A percentile compares a stretch with the other conserved stretches of the same genome.
Conservation (phyloP, 2,329 filamentous ascomycete species). For the Aurifilum marmelostoma region DNA sequence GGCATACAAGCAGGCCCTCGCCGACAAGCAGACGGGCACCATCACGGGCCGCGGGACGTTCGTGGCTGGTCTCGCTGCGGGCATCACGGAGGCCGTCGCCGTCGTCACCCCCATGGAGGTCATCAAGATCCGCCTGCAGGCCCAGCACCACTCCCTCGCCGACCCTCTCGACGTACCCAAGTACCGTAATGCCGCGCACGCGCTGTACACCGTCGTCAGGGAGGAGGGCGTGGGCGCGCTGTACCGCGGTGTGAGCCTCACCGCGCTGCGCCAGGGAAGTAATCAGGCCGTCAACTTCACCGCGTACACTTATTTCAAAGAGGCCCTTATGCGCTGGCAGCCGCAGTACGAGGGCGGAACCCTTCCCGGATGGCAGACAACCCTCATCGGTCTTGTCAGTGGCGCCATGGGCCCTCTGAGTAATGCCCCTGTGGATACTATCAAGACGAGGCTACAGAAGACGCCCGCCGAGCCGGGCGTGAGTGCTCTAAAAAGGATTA, state of each 20-base stretch:
- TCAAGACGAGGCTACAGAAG: constrained; percentile 95
- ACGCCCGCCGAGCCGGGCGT: constrained; percentile 81
- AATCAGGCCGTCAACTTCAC: constrained; percentile 99
- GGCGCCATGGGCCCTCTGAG: constrained; percentile 95
- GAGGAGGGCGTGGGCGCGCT: constrained; percentile 89
- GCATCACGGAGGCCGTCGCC: constrained; percentile 93
- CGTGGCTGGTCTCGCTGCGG: constrained; percentile 79
- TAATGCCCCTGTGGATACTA: constrained; percentile 97
- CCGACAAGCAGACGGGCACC: constrained; percentile 66
- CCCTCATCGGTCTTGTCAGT: constrained; percentile 83
- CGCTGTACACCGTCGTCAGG: constrained; percentile 82
- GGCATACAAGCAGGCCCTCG: constrained; percentile 84
- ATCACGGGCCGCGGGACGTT: constrained; percentile 74
- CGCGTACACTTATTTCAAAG: constrained; percentile 93
- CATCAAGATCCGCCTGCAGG: constrained; percentile 97
- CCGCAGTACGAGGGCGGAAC: constrained; percentile 66
- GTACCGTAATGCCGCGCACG: constrained; percentile 90
- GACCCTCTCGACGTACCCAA: constrained; percentile 96
- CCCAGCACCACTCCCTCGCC: constrained; percentile 96
- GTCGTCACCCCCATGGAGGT: constrained; percentile 99
- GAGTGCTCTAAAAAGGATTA: constrained; percentile 78
- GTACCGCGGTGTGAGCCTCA: constrained; percentile 92
- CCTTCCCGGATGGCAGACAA: constrained; percentile 88
- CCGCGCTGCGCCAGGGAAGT: constrained; percentile 88
- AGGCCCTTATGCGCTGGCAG: constrained; percentile 72